Evolutionary conservation across 129 eudicot species (phyloP).

Genomic region (Erigeron canadensis): DNA sequence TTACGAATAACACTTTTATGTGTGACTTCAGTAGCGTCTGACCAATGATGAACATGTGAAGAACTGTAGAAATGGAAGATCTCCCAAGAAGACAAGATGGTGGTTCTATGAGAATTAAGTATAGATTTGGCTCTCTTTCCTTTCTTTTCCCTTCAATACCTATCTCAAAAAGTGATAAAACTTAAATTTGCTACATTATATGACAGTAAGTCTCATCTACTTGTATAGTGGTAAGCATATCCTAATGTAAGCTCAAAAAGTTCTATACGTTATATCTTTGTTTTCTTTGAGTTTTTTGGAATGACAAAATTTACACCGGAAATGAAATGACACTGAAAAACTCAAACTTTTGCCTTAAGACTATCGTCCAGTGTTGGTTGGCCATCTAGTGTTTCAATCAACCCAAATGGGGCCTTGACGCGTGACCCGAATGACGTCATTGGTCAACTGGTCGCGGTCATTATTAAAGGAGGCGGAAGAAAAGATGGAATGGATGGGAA

Average conservation of each 20-base stretch:
- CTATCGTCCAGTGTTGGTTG: neutral
- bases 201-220: constrained; percentile 19
- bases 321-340: neutral
- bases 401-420: too few species aligned
- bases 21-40: constrained; percentile 63
- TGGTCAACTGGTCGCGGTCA: too few species aligned
- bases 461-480: too few species aligned
- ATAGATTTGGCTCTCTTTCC: constrained; percentile 26
- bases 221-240: constrained; percentile 31
- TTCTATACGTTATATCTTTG: neutral
- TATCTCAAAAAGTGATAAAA: constrained; percentile 5
- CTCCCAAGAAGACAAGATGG: constrained; percentile 97
- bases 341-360: neutral
- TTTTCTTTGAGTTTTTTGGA: neutral
- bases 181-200: constrained; percentile 20
- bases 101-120: constrained; percentile 67
- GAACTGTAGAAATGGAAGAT: constrained; percentile 86
- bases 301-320: neutral
- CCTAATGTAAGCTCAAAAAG: constrained; percentile 23
- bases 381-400: too few species aligned
- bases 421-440: too few species aligned
- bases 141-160: constrained; percentile 5
- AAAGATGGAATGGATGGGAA: too few species aligned
- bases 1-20: neutral
- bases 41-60: constrained; percentile 81